A percentile compares a stretch with the other conserved stretches of the same genome.
These are phyloP conservation scores for Barnettozyma vustinii DNA, from an alignment of 805 yeast species.

Conservation along the genomic window DNA sequence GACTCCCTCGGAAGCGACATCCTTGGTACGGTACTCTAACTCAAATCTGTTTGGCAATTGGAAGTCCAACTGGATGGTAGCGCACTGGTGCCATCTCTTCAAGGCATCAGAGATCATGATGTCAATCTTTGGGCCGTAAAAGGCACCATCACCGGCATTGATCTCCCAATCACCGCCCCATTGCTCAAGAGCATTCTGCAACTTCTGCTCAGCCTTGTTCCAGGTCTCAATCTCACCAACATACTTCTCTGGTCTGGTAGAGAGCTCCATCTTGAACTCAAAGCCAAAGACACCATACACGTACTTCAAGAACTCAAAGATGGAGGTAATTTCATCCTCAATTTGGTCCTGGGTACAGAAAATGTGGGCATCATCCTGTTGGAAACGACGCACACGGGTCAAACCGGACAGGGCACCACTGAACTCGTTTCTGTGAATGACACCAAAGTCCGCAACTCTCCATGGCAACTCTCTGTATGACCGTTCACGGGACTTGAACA, in stretches of 20 bases:
- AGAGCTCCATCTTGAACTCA: conserved; percentile 92
- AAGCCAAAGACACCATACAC: conserved; percentile 91
- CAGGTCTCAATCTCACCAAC: conserved; percentile 94
- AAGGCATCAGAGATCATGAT: conserved; percentile 92
- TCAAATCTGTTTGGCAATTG: conserved; percentile 94
- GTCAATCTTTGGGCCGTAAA: conserved; percentile 94
- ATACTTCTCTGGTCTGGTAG: conserved; percentile 95
- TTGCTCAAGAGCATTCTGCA: conserved; percentile 74
- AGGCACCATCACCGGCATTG: conserved; percentile 97
- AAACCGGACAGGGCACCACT: conserved; percentile 92
- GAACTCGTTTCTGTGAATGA: conserved; percentile 92
- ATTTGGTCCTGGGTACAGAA: conserved; percentile 94
- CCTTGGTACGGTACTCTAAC: conserved; percentile 76
- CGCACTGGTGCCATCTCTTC: conserved; percentile 98
- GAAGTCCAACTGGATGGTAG: conserved; percentile 97
- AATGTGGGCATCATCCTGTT: conserved; percentile 98
- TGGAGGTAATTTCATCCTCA: conserved; percentile 73
- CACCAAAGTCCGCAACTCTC: conserved; percentile 99
- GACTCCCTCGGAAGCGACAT: conserved; percentile 39
- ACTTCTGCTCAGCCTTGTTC: conserved; percentile 84
- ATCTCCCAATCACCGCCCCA: conserved; percentile 93
- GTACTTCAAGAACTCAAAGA: conserved; percentile 79
- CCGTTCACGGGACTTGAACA: conserved; percentile 89
- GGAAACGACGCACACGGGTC: conserved; percentile 98
- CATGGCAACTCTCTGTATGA: conserved; percentile 96